Evolutionary conservation across 169 alveolate genomes (phyloP).

Genomic region (Eimeria praecox): DNA sequence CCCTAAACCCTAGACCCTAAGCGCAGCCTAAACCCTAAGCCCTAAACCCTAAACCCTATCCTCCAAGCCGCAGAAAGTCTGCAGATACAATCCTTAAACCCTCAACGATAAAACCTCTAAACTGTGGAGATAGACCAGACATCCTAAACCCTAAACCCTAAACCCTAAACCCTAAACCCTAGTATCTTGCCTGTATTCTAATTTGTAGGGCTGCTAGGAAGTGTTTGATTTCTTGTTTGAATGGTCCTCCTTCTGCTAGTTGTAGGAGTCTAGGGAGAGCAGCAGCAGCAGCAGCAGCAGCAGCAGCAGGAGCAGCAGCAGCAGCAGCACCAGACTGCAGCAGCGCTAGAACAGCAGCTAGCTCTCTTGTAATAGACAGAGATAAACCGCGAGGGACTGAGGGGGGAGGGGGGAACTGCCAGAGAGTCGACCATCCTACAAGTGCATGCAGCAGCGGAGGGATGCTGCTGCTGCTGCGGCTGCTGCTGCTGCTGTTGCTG

Average conservation of each 20-base stretch:
- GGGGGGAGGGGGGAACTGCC: slow-evolving; percentile 37
- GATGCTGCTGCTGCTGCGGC: neutral
- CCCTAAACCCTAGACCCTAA: neutral
- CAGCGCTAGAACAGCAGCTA: neutral
- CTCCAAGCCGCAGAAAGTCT: too few species aligned
- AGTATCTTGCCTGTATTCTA: neutral
- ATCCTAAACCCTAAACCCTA: too few species aligned
- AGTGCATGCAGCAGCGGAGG: slow-evolving; percentile 1
- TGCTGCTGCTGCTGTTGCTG: slow-evolving; percentile 45
- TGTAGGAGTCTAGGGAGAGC: slow-evolving; percentile 20
- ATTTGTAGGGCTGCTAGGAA: slow-evolving; percentile 33
- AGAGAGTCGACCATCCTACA: slow-evolving; percentile 17
- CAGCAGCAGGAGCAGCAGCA: slow-evolving; percentile 22
- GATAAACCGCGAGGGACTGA: neutral
- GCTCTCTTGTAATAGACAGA: neutral
- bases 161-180: slow-evolving; percentile 44
- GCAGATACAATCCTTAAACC: too few species aligned
- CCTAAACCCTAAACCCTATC: neutral
- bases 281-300: slow-evolving; percentile 55
- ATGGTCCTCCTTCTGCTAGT: slow-evolving; percentile 18
- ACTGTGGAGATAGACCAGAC: too few species aligned
- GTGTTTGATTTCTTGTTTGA: neutral
- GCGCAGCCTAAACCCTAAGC: neutral
- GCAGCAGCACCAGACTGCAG: slow-evolving; percentile 29
- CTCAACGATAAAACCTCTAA: too few species aligned